These are phyloP conservation scores for Solanum paucissectum DNA, from an alignment of 257 asterid genomes.

Conservation along the genomic window DNA sequence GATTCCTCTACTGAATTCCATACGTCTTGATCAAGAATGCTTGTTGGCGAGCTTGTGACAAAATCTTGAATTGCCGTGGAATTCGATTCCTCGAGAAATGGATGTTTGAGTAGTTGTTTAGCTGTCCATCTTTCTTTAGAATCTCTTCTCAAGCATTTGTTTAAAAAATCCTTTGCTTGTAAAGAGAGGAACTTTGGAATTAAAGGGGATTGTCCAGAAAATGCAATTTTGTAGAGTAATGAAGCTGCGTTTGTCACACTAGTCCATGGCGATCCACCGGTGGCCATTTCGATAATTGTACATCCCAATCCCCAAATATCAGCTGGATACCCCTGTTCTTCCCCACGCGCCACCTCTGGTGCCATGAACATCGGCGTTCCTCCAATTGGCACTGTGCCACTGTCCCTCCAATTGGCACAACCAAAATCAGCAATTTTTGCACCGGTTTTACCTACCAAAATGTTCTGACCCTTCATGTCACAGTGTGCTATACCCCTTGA, in stretches of 20 bases:
- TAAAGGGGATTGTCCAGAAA: conserved; percentile 47
- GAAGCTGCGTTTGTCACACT: conserved; percentile 15
- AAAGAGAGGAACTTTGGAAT: conserved; percentile 49
- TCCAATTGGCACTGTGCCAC: background rate
- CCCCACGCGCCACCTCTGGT: conserved; percentile 72
- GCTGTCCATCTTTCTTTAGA: conserved; percentile 56
- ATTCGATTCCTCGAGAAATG: conserved; percentile 27
- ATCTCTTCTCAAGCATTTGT: conserved; percentile 43
- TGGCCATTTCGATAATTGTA: conserved; percentile 62
- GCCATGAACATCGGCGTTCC: conserved; percentile 82
- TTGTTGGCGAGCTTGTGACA: conserved; percentile 36
- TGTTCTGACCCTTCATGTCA: conserved; percentile 64
- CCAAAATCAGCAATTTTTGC: conserved; percentile 69
- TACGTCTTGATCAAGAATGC: conserved; percentile 54
- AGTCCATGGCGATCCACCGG: conserved; percentile 64
- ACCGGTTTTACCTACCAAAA: conserved; percentile 26
- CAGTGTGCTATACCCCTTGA: conserved; percentile 64
- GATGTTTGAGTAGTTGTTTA: conserved; percentile 46
- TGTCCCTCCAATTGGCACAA: conserved; percentile 35
- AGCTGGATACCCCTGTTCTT: conserved; percentile 49
- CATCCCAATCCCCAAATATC: conserved; percentile 86
- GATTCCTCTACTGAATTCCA: conserved; percentile 59
- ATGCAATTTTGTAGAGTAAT: conserved; percentile 42
- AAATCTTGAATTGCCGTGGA: background rate
- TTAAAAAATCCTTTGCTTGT: conserved; percentile 47